A percentile compares a stretch with the other conserved stretches of the same genome.
phyloP scores from a whole-genome alignment of 805 yeast genomes.

The Yarrowia bubula region DNA sequence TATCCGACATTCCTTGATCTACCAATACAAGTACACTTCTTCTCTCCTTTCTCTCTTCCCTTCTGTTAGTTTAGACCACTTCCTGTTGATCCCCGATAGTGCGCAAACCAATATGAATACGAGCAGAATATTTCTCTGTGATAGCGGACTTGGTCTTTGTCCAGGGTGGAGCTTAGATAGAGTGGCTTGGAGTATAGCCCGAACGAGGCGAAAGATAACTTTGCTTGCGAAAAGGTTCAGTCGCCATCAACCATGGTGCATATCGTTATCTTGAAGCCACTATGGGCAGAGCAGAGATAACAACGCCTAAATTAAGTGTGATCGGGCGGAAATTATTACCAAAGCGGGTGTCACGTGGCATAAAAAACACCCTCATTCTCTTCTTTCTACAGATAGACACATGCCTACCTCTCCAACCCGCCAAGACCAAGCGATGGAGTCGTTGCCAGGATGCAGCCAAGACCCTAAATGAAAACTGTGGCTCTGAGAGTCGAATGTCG shows the following conservation, averaged over 20 bases:
- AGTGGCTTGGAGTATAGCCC: slow-evolving; percentile 18
- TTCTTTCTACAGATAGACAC: no score
- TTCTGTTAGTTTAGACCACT: no score
- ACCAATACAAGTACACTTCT: no score
- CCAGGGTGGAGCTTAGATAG: slow-evolving; percentile 3
- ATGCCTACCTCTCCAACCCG: no score
- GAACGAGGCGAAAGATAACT: slow-evolving; percentile 9
- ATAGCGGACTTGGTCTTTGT: neutral
- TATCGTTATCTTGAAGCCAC: slow-evolving; percentile 9
- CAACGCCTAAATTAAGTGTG: neutral
- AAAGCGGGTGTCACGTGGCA: no score
- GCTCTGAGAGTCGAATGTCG: neutral
- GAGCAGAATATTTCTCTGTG: neutral
- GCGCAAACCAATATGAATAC: neutral
- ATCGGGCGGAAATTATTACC: neutral
- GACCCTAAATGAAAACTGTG: slow-evolving; percentile 12
- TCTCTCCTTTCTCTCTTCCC: no score
- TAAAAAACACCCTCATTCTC: no score
- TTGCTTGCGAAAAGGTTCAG: neutral
- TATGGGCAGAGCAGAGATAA: neutral
- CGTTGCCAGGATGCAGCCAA: slow-evolving; percentile 7
- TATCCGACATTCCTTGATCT: neutral
- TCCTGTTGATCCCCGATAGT: no score
- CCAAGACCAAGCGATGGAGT: slow-evolving; percentile 9
- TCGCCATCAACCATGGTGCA: neutral